These are phyloP conservation scores for Drechslerella dactyloides DNA, from an alignment of 2,329 filamentous ascomycete species.

Conservation along the genomic window DNA sequence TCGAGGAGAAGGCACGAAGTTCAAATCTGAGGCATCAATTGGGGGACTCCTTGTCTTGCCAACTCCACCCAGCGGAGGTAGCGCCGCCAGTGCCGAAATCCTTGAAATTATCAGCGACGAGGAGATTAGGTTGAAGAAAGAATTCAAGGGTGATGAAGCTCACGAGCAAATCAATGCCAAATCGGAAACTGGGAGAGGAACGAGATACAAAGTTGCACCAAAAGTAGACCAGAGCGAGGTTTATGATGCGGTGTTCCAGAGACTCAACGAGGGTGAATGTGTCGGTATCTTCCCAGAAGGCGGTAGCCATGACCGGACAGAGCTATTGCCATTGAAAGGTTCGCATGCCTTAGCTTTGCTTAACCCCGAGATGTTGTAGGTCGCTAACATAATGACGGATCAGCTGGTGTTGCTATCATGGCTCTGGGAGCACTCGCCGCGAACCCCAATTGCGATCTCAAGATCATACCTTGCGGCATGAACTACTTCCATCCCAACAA, in stretches of 20 bases:
- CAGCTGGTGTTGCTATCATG: constrained; percentile 96
- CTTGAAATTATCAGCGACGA: constrained; percentile 78
- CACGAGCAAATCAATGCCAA: constrained; percentile 82
- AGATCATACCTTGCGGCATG: constrained; percentile 97
- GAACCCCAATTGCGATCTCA: constrained; percentile 83
- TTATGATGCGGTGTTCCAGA: constrained; percentile 88
- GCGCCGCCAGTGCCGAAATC: constrained; percentile 82
- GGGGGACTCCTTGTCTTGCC: constrained; percentile 88
- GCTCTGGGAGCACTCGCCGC: constrained; percentile 86
- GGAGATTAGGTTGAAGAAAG: constrained; percentile 83
- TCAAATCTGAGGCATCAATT: constrained; percentile 75
- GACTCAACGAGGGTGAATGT: constrained; percentile 80
- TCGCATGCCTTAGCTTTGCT: constrained; percentile 40
- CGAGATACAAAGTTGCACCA: constrained; percentile 83
- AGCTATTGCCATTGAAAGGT: constrained; percentile 85
- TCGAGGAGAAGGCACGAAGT: constrained; percentile 80
- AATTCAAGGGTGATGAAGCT: constrained; percentile 78
- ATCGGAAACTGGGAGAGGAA: constrained; percentile 74
- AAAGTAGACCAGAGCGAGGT: constrained; percentile 94
- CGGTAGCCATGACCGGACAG: constrained; percentile 91
- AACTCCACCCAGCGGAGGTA: constrained; percentile 65
- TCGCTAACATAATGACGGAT: constrained; percentile 41
- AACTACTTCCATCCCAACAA: constrained; percentile 99
- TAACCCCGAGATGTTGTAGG: not conserved
- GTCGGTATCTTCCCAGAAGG: constrained; percentile 97